Conservation (phyloP, 2,329 filamentous ascomycete genomes). For the Whalleya microplaca region DNA sequence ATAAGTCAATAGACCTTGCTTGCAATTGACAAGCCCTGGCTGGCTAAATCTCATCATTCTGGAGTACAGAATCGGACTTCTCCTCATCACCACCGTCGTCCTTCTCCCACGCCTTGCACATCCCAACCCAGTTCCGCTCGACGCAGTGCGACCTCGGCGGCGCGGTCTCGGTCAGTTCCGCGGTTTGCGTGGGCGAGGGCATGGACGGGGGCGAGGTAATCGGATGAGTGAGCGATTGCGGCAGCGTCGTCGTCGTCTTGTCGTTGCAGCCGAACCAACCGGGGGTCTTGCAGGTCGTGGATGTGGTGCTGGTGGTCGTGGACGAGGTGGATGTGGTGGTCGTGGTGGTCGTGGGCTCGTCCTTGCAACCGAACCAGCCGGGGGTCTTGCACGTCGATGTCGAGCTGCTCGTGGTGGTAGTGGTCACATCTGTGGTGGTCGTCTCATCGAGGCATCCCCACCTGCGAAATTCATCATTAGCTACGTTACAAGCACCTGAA, state of each 20-base stretch:
- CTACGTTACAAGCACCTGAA: background rate
- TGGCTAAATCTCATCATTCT: slow-evolving; percentile 33
- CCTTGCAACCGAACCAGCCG: slow-evolving; percentile 70
- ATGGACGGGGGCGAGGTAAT: slow-evolving; percentile 35
- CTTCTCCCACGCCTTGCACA: slow-evolving; percentile 32
- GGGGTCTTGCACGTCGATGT: slow-evolving; percentile 64
- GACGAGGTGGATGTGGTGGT: slow-evolving; percentile 33
- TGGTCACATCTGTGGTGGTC: slow-evolving; percentile 51
- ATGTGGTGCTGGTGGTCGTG: slow-evolving; percentile 39
- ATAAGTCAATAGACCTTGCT: background rate
- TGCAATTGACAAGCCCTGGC: slow-evolving; percentile 5
- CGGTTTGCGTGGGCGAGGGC: slow-evolving; percentile 21
- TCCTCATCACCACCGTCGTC: slow-evolving; percentile 5
- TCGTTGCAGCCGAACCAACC: slow-evolving; percentile 30
- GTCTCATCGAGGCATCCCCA: slow-evolving; percentile 70
- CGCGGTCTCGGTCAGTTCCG: slow-evolving; percentile 13
- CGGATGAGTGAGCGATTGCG: slow-evolving; percentile 21
- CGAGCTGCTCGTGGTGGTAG: slow-evolving; percentile 49
- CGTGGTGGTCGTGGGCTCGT: slow-evolving; percentile 45
- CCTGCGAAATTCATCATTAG: slow-evolving; percentile 14
- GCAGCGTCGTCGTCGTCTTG: slow-evolving; percentile 23
- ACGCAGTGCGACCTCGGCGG: slow-evolving; percentile 29
- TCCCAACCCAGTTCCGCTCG: slow-evolving; percentile 33
- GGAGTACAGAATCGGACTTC: slow-evolving; percentile 13
- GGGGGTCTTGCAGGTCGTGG: slow-evolving; percentile 29